Evolutionary conservation across 352 stramenopile genomes (phyloP), one percentile per base, ranked within the genome.

Genomic region (Phytophthora cryptogea): DNA sequence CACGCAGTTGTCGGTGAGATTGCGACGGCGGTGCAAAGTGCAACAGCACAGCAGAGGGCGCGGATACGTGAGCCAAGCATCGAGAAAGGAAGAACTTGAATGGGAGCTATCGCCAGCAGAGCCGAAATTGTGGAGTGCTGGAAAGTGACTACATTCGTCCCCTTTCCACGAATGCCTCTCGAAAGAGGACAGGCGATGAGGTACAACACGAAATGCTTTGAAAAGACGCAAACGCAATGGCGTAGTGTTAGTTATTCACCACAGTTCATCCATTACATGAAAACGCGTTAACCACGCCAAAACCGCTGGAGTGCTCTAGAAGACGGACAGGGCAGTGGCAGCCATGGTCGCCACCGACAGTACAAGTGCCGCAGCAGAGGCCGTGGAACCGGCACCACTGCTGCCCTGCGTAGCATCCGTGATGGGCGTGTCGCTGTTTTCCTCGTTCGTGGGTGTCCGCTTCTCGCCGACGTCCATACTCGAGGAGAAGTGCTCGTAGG

Each of bases 31-130:
- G 26, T 20, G 49, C 49, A 46, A 5, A 56, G 9, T 11, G 23
- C 14, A 9, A 14, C 23, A 3, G 42, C 17, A 6, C 32, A 14
- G 27, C 41, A 60, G 23, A 60, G 9, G 11, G 5, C 8, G 69
- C 59, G 56, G 76, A 83, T 23, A 63, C 66, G 44, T 69, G 71
- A 60, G 68, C 68, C 10, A 56, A 48, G 40, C 41, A 50, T 64
- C 70, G 13, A 10, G 20, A 1, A 5, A 11, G 9, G 45, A 28
- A 26, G 20, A 35, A 20, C 8, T 26, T 23, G 16, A 26, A 41
- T 13, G 5, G 14, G 35, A 41, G 35, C 35, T 41, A 20, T 41
- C 35, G 5, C 35, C 20, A 20, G 35, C 2, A 23, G 9, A 16
- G 35, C 20, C 8, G 35, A 43, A 42, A 42, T 42, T 20, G 16